Percentiles rank a stretch among this genome's conserved stretches.
Evolutionary conservation across 805 yeast genomes (phyloP).

Genomic region (Metschnikowia drakensbergensis): DNA sequence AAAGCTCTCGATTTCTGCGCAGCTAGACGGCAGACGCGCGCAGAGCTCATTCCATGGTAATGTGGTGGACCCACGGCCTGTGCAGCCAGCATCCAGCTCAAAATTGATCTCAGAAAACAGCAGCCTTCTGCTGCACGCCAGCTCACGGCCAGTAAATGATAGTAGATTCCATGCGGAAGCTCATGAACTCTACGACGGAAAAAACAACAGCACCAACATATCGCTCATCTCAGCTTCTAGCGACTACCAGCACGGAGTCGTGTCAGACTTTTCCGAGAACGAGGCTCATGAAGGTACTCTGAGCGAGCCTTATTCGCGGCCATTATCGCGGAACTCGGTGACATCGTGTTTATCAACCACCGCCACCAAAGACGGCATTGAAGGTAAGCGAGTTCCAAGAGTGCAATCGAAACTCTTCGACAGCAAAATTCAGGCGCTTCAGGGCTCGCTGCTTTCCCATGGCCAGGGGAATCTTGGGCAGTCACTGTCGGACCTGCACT

Average conservation of each 20-base stretch:
- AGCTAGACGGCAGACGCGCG: neutral
- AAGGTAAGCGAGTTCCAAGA: conserved; percentile 50
- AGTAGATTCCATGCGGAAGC: neutral
- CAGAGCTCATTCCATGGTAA: neutral
- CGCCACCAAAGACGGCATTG: conserved; percentile 72
- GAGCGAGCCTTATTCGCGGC: conserved; percentile 43
- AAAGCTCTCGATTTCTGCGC: neutral
- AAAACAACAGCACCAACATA: conserved; percentile 19
- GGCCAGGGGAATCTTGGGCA: neutral
- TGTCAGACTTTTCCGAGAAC: conserved; percentile 7
- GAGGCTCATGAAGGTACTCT: conserved; percentile 3
- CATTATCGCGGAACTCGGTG: conserved; percentile 56
- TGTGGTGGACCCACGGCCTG: neutral
- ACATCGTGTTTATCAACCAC: conserved; percentile 69
- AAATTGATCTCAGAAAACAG: neutral
- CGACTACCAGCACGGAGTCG: conserved; percentile 22
- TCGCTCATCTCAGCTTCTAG: conserved; percentile 26
- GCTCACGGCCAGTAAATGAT: neutral
- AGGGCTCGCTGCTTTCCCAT: neutral
- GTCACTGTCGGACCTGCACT: neutral
- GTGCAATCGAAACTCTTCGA: conserved; percentile 22
- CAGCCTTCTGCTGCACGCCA: conserved; percentile 1
- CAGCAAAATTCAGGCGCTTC: neutral
- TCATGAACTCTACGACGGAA: neutral
- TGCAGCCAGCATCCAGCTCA: neutral